These are phyloP conservation scores for Alternaria postmessia DNA, from an alignment of 2,329 filamentous ascomycete species.

Conservation along the genomic window DNA sequence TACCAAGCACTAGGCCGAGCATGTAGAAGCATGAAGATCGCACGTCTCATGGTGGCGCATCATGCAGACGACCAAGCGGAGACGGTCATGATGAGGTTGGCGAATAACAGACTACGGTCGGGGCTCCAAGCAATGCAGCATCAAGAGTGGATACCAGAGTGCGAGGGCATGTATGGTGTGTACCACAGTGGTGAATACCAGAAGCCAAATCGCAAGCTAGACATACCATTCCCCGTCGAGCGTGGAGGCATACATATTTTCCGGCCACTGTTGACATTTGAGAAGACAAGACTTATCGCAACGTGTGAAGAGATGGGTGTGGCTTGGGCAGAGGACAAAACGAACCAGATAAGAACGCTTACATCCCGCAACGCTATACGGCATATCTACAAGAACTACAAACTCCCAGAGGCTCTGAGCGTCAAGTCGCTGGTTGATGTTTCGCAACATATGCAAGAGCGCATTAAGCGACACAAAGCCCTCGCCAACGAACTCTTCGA, in stretches of 20 bases:
- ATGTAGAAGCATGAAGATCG: constrained; percentile 63
- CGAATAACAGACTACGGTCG: constrained; percentile 70
- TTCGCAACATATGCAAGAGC: constrained; percentile 58
- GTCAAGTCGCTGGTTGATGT: constrained; percentile 64
- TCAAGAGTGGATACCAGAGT: constrained; percentile 80
- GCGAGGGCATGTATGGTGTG: constrained; percentile 75
- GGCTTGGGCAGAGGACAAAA: constrained; percentile 83
- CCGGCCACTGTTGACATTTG: constrained; percentile 74
- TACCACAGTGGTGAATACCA: constrained; percentile 54
- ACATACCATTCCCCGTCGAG: constrained; percentile 58
- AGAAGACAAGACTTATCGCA: constrained; percentile 75
- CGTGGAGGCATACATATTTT: constrained; percentile 71
- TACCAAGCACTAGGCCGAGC: constrained; percentile 74
- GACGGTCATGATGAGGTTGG: constrained; percentile 81
- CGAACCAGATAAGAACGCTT: constrained; percentile 78
- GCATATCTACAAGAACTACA: constrained; percentile 65
- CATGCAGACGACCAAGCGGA: constrained; percentile 93
- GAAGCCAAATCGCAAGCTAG: constrained; percentile 10
- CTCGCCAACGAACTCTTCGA: constrained; percentile 66
- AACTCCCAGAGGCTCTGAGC: constrained; percentile 74
- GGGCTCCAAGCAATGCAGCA: constrained; percentile 75
- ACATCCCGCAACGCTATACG: constrained; percentile 85
- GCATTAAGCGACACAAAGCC: constrained; percentile 60
- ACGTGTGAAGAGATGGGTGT: constrained; percentile 75
- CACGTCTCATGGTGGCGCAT: constrained; percentile 78